A percentile compares a stretch with the other conserved stretches of the same genome.
Conservation (phyloP, 306 rosid species). For the Nissolia schottii region DNA sequence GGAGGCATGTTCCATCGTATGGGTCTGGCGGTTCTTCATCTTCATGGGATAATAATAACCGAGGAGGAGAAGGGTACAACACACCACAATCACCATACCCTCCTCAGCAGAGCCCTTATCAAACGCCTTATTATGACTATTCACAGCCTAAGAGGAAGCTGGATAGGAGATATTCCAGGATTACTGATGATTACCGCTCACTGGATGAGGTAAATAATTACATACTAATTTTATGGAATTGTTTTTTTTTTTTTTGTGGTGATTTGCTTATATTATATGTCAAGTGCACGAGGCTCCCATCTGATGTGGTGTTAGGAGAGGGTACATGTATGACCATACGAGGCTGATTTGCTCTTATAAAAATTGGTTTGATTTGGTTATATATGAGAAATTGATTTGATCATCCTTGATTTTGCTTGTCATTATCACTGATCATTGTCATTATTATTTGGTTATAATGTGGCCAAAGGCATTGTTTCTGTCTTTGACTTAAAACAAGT, state of each 20-base stretch:
- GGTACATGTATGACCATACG: no score
- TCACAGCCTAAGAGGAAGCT: slow-evolving; percentile 41
- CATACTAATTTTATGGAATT: no score
- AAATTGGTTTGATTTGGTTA: background rate
- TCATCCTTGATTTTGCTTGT: slow-evolving; percentile 9
- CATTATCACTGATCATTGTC: slow-evolving; percentile 11
- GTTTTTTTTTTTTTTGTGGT: no score
- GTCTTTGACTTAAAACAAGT: slow-evolving; percentile 14
- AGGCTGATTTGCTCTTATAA: no score
- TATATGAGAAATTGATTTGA: slow-evolving; percentile 1
- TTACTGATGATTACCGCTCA: slow-evolving; percentile 74
- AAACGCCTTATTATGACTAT: slow-evolving; percentile 40
- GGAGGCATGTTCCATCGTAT: slow-evolving; percentile 29
- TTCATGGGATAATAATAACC: slow-evolving; percentile 39
- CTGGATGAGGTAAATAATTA: slow-evolving; percentile 71
- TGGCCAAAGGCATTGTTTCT: background rate
- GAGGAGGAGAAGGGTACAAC: slow-evolving; percentile 35
- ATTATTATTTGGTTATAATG: background rate
- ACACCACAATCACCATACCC: slow-evolving; percentile 38
- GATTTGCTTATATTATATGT: no score
- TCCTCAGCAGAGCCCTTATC: slow-evolving; percentile 33
- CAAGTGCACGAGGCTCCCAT: no score
- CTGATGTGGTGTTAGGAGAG: no score
- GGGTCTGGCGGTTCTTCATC: slow-evolving; percentile 40
- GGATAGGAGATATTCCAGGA: slow-evolving; percentile 63